These are phyloP conservation scores for Terana coerulea DNA, from an alignment of 768 basidiomycete genomes.

Conservation along the genomic window DNA sequence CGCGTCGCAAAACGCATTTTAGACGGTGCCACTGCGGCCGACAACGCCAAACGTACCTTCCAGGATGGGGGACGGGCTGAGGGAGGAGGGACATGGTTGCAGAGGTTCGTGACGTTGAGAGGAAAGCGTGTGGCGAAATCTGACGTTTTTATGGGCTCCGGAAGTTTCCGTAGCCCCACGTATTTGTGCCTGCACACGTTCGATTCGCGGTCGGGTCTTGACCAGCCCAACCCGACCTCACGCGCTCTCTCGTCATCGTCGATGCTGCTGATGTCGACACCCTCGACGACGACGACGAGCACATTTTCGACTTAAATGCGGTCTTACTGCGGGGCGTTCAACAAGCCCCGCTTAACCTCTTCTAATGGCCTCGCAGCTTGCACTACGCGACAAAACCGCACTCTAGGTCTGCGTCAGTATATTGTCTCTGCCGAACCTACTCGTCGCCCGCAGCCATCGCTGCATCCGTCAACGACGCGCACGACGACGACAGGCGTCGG, in stretches of 20 bases:
- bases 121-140: conserved; percentile 17
- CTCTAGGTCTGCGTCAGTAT: too few relatives aligned
- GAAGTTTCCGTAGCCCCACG: conserved; percentile 19
- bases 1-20: conserved; percentile 4
- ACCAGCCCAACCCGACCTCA: not conserved
- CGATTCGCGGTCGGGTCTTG: conserved; percentile 8
- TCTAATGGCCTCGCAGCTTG: too few relatives aligned
- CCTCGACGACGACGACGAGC: not conserved
- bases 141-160: conserved; percentile 24
- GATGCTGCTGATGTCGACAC: not conserved
- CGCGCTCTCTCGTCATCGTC: not conserved
- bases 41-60: conserved; percentile 59
- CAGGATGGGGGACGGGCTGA: conserved; percentile 95
- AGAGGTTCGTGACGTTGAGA: conserved; percentile 27
- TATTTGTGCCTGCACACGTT: conserved; percentile 11
- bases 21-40: not conserved
- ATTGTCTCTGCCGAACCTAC: not conserved
- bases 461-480: not conserved
- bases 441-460: not conserved
- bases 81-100: conserved; percentile 80
- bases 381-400: too few relatives aligned
- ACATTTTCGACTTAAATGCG: too few relatives aligned
- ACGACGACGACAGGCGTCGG: not conserved
- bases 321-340: too few relatives aligned
- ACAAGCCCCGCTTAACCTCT: too few relatives aligned